Percentiles rank a stretch among this genome's conserved stretches.
Conservation (phyloP, 805 yeast species). For the Ogataea wickerhamii region DNA sequence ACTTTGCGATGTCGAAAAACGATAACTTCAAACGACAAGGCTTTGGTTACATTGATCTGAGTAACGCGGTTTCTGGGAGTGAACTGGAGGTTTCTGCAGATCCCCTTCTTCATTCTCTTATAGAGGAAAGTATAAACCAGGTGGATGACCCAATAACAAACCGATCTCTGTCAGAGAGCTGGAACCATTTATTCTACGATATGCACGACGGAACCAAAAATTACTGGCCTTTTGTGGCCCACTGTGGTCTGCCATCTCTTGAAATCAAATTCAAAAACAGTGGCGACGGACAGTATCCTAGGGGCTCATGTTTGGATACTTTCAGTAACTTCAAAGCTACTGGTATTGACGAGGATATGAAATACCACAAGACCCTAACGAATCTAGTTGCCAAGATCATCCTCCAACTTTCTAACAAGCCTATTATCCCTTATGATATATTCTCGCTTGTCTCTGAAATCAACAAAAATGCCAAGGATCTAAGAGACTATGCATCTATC, state of each 20-base stretch:
- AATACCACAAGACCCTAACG: slow-evolving; percentile 52
- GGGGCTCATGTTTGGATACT: slow-evolving; percentile 58
- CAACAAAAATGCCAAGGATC: slow-evolving; percentile 41
- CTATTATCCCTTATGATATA: slow-evolving; percentile 69
- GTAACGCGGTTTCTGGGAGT: slow-evolving; percentile 56
- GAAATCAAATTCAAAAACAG: slow-evolving; percentile 46
- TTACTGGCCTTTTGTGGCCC: slow-evolving; percentile 61
- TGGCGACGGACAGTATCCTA: slow-evolving; percentile 37
- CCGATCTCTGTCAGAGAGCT: slow-evolving; percentile 19
- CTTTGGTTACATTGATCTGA: slow-evolving; percentile 68
- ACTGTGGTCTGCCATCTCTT: slow-evolving; percentile 66
- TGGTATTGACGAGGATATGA: slow-evolving; percentile 54
- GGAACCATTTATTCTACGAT: slow-evolving; percentile 19
- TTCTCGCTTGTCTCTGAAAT: slow-evolving; percentile 43
- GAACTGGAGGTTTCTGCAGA: slow-evolving; percentile 48
- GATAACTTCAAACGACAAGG: slow-evolving; percentile 56
- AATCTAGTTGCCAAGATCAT: slow-evolving; percentile 51
- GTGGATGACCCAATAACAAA: slow-evolving; percentile 27
- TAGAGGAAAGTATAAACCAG: slow-evolving; percentile 39
- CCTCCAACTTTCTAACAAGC: slow-evolving; percentile 66
- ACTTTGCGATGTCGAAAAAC: slow-evolving; percentile 60
- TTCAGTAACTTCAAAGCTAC: slow-evolving; percentile 49
- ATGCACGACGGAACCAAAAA: slow-evolving; percentile 46
- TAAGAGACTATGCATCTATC: slow-evolving; percentile 37
- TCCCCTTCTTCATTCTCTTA: slow-evolving; percentile 55